A percentile compares a stretch with the other conserved stretches of the same genome.
Evolutionary conservation across 2,329 filamentous ascomycete genomes (phyloP).

Genomic region (Claviceps paspali): DNA sequence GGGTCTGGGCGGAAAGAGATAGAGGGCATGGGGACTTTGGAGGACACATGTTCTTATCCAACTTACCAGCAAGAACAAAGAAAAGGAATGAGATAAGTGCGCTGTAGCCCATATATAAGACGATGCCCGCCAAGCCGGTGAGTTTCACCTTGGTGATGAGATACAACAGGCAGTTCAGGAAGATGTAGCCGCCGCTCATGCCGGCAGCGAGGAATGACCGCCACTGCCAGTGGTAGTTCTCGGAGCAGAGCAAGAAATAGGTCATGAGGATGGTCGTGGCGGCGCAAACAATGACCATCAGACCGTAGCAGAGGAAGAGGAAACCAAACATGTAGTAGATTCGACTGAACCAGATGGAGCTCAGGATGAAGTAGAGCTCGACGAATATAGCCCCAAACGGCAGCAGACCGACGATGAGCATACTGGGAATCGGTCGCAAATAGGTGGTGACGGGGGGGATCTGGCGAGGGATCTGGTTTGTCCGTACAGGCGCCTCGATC

Average conservation of each 20-base stretch:
- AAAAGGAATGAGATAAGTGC: constrained; percentile 78
- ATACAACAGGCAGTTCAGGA: constrained; percentile 80
- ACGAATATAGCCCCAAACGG: constrained; percentile 97
- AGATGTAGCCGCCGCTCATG: constrained; percentile 82
- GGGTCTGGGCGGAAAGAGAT: no score
- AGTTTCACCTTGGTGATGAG: constrained; percentile 80
- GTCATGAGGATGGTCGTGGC: constrained; percentile 87
- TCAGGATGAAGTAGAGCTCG: constrained; percentile 99
- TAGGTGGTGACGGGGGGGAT: constrained; percentile 77
- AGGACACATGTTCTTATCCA: not conserved
- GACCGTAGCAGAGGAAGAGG: constrained; percentile 89
- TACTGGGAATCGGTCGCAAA: constrained; percentile 73
- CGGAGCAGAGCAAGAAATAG: constrained; percentile 88
- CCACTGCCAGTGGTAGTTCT: constrained; percentile 99
- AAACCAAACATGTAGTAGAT: constrained; percentile 99
- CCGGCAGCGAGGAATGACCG: constrained; percentile 83
- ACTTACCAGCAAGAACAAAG: constrained; percentile 82
- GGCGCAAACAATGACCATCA: constrained; percentile 93
- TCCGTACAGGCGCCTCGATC: constrained; percentile 70
- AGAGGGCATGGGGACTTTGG: no score
- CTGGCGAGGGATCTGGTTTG: constrained; percentile 95
- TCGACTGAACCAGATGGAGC: constrained; percentile 93
- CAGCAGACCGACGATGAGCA: constrained; percentile 80
- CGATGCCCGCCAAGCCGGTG: constrained; percentile 67
- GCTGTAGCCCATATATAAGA: constrained; percentile 90